Evolutionary conservation across 352 stramenopile genomes (phyloP).

Genomic region (Pythium volutum): DNA sequence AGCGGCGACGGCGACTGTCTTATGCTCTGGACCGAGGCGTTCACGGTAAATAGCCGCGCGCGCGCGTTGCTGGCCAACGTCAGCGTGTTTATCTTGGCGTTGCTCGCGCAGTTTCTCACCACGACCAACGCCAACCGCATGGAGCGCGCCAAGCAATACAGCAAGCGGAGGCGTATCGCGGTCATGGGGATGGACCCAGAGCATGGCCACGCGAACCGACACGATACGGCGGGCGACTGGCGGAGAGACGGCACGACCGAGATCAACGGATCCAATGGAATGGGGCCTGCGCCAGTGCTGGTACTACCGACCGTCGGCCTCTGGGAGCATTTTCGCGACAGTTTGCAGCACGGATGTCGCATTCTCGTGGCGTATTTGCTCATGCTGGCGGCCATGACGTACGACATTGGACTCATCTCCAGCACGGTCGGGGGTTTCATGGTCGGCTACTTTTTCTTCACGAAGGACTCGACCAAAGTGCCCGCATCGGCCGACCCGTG

Average conservation of each 20-base stretch:
- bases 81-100: slow-evolving; percentile 49
- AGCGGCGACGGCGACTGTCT: slow-evolving; percentile 51
- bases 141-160: slow-evolving; percentile 39
- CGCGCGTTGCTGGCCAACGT: slow-evolving; percentile 41
- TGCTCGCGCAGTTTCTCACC: slow-evolving; percentile 59
- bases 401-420: slow-evolving; percentile 56
- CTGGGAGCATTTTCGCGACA: slow-evolving; percentile 55
- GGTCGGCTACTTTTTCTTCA: slow-evolving; percentile 63
- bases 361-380: slow-evolving; percentile 77
- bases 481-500: slow-evolving; percentile 66
- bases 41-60: slow-evolving; percentile 49
- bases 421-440: slow-evolving; percentile 68
- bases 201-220: background rate
- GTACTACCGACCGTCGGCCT: slow-evolving; percentile 38
- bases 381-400: slow-evolving; percentile 83
- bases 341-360: slow-evolving; percentile 53
- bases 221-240: slow-evolving; percentile 2
- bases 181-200: slow-evolving; percentile 7
- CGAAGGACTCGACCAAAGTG: slow-evolving; percentile 67
- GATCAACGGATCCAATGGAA: background rate
- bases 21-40: slow-evolving; percentile 56
- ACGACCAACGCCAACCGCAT: slow-evolving; percentile 40
- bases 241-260: background rate
- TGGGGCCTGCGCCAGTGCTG: background rate
- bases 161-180: slow-evolving; percentile 13